Conservation (phyloP, 164 flowering plant species). For the Aristolochia contorta region DNA sequence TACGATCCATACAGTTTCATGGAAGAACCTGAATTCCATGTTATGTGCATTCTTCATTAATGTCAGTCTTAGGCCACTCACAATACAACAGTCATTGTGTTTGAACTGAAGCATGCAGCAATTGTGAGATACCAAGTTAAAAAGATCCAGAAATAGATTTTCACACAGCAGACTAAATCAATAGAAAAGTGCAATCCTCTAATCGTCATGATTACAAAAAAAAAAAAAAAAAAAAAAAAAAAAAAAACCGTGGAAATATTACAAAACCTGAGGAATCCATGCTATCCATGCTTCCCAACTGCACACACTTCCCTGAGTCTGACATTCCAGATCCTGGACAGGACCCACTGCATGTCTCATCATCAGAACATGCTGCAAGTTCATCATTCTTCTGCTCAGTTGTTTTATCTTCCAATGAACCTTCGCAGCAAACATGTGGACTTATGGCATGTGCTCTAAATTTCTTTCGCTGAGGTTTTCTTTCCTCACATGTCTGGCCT, state of each 20-base stretch:
- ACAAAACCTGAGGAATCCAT: constrained; percentile 86
- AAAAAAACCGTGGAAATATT: constrained; percentile 26
- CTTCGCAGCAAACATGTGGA: constrained; percentile 21
- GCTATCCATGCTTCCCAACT: constrained; percentile 59
- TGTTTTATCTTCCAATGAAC: constrained; percentile 30
- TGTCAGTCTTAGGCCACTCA: too few species aligned
- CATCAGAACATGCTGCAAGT: constrained; percentile 26
- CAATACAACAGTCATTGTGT: too few species aligned
- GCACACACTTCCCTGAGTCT: constrained; percentile 78
- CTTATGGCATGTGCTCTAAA: constrained; percentile 19
- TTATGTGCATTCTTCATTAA: too few species aligned
- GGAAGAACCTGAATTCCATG: too few species aligned
- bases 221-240: too few species aligned
- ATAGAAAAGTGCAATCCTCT: too few species aligned
- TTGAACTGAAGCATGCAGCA: too few species aligned
- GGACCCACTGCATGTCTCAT: constrained; percentile 75
- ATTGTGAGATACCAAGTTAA: too few species aligned
- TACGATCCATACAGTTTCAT: too few species aligned
- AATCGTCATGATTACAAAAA: too few species aligned
- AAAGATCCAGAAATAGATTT: too few species aligned
- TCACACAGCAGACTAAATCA: too few species aligned
- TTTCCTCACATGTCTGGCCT: constrained; percentile 63
- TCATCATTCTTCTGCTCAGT: constrained; percentile 2
- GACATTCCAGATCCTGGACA: constrained; percentile 93
- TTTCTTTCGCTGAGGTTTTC: constrained; percentile 51